These are phyloP conservation scores for Podila minutissima DNA, from an alignment of 192 early-diverging fungal species.

Conservation along the genomic window DNA sequence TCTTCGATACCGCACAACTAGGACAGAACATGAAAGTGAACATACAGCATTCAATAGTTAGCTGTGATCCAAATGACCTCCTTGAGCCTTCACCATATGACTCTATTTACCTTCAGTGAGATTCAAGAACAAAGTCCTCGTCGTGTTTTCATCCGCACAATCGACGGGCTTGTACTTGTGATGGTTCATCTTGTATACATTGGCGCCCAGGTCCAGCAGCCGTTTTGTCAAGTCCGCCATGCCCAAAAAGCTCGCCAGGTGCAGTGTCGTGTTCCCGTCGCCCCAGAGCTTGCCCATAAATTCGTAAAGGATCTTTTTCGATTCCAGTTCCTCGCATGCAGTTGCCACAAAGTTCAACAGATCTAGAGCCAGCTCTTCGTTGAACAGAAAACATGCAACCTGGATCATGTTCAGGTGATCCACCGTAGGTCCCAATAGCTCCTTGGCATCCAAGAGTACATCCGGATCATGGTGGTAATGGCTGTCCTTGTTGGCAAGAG, in stretches of 20 bases:
- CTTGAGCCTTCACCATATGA: too few relatives aligned
- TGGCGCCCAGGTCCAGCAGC: constrained; percentile 59
- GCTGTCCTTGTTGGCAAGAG: constrained; percentile 59
- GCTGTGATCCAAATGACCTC: too few relatives aligned
- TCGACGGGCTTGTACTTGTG: constrained; percentile 72
- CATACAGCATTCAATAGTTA: background rate
- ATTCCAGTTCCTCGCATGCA: constrained; percentile 66
- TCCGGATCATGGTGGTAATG: constrained; percentile 68
- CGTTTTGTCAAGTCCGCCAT: constrained; percentile 70
- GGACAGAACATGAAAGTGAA: background rate
- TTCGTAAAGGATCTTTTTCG: constrained; percentile 70
- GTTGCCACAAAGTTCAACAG: constrained; percentile 67
- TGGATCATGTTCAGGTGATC: constrained; percentile 70
- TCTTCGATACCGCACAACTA: constrained; percentile 33
- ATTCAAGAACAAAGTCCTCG: constrained; percentile 39
- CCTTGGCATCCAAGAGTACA: constrained; percentile 65
- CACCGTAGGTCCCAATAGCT: constrained; percentile 65
- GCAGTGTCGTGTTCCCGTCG: constrained; percentile 72
- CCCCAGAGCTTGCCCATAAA: constrained; percentile 78
- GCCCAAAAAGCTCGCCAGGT: constrained; percentile 70
- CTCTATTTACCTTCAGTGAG: constrained; percentile 30
- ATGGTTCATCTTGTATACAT: constrained; percentile 65
- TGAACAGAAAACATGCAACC: constrained; percentile 69
- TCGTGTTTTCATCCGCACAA: constrained; percentile 72
- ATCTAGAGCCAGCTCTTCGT: constrained; percentile 72